Evolutionary conservation across 805 yeast species (phyloP).

Genomic region (Saccharomycopsis sp.): DNA sequence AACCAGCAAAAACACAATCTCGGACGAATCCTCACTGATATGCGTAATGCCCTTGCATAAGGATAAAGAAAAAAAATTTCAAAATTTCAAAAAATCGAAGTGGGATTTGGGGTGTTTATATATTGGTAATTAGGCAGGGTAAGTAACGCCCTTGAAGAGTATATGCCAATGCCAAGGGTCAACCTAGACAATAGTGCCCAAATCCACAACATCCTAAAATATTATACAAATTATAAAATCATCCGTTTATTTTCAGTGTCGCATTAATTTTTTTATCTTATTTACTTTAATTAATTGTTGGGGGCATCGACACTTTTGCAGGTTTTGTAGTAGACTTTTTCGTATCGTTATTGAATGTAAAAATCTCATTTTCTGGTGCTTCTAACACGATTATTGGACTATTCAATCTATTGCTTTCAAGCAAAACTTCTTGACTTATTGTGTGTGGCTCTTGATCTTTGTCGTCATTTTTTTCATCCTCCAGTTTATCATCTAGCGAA

Average conservation of each 20-base stretch:
- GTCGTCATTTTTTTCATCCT: background rate
- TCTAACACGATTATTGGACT: constrained; percentile 22
- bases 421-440: constrained; percentile 12
- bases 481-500: background rate
- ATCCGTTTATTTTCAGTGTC: background rate
- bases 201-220: too few relatives aligned
- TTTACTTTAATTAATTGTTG: background rate
- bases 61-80: constrained; percentile 47
- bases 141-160: too few relatives aligned
- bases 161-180: too few relatives aligned
- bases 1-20: constrained; percentile 99
- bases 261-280: background rate
- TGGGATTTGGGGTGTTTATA: background rate
- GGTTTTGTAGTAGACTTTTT: background rate
- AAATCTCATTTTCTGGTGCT: constrained; percentile 14
- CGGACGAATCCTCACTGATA: constrained; percentile 99
- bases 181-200: too few relatives aligned
- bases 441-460: background rate
- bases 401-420: constrained; percentile 9
- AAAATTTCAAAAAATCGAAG: background rate
- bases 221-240: background rate
- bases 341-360: background rate
- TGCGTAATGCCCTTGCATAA: constrained; percentile 99
- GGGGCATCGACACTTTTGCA: background rate
- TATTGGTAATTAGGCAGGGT: background rate